Evolutionary conservation across 2,329 filamentous ascomycete species (phyloP).

Genomic region (Dactylellina haptotyla): DNA sequence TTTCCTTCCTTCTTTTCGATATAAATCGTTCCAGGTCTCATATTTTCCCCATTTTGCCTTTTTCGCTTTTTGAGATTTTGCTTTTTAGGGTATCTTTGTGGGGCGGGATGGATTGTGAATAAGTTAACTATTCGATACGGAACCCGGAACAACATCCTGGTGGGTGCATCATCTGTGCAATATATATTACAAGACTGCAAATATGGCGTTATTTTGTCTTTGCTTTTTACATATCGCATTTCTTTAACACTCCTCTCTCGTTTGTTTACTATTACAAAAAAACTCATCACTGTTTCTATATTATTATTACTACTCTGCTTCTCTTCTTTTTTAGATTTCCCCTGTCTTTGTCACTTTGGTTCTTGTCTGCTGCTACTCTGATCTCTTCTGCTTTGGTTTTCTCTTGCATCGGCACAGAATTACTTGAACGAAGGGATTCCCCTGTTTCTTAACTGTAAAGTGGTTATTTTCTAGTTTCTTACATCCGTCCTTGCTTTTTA

Average conservation of each 20-base stretch:
- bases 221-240: slow-evolving; percentile 6
- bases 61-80: slow-evolving; percentile 16
- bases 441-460: too few relatives aligned
- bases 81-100: slow-evolving; percentile 19
- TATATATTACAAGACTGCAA: too few relatives aligned
- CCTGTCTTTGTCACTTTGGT: background rate
- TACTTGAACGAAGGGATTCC: too few relatives aligned
- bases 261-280: slow-evolving; percentile 20
- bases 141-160: too few relatives aligned
- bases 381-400: too few relatives aligned
- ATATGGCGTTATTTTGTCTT: slow-evolving; percentile 10
- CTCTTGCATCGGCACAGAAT: too few relatives aligned
- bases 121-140: too few relatives aligned
- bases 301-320: slow-evolving; percentile 27
- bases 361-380: background rate
- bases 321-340: background rate
- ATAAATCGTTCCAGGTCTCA: background rate
- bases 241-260: slow-evolving; percentile 18
- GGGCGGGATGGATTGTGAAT: too few relatives aligned
- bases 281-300: slow-evolving; percentile 29
- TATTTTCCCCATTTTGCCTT: too few relatives aligned
- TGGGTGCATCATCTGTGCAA: too few relatives aligned
- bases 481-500: too few relatives aligned
- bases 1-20: background rate
- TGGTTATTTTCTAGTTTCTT: too few relatives aligned